Base-by-base conservation (phyloP, 2,329 filamentous ascomycete species). In the Chrysoporthe austroafricana region DNA sequence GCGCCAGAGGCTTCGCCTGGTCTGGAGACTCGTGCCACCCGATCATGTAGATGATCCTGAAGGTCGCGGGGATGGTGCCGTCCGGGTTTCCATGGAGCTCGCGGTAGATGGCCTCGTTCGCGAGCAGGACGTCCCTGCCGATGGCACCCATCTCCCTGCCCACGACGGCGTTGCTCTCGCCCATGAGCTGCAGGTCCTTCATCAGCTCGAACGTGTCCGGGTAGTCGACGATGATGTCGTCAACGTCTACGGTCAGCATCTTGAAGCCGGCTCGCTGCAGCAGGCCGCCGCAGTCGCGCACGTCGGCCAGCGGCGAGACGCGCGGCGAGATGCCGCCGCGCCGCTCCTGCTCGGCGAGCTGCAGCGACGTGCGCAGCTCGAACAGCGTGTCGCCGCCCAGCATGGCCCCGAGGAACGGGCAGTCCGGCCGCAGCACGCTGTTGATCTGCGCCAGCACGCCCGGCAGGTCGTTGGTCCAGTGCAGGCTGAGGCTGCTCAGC, bases 381-480 rank as follows among this genome's bases (percentile, higher is more conserved):
- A 91, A 99, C 1, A 99, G 85, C 8, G 92, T 95, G 78, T 99
- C 96, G 0, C 96, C 96, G 66, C 96, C 96, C 69, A 97, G 90
- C 94, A 99, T 99, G 72, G 95, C 95, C 16, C 92, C 95, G 59
- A 99, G 90, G 76, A 99, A 97, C 1, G 96, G 94, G 66, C 87
- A 86, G 77, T 99, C 96, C 0, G 95, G 94, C 79, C 96, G 97
- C 36, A 99, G 85, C 44, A 96, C 83, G 71, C 87, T 86, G 82
- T 97, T 97, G 76, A 97, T 91, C 76, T 97, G 93, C 1, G 89
- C 84, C 2, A 99, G 85, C 13, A 96, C 83, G 1, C 91, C 92
- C 0, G 96, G 96, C 5, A 99, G 87, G 78, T 99, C 93, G 77
- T 99, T 99, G 83, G 97, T 91, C 96, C 96, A 99, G 80, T 99